Percentiles rank a stretch among this genome's conserved stretches.
phyloP scores from a whole-genome alignment of 495 filamentous ascomycete genomes.

The Xylaria acuta region DNA sequence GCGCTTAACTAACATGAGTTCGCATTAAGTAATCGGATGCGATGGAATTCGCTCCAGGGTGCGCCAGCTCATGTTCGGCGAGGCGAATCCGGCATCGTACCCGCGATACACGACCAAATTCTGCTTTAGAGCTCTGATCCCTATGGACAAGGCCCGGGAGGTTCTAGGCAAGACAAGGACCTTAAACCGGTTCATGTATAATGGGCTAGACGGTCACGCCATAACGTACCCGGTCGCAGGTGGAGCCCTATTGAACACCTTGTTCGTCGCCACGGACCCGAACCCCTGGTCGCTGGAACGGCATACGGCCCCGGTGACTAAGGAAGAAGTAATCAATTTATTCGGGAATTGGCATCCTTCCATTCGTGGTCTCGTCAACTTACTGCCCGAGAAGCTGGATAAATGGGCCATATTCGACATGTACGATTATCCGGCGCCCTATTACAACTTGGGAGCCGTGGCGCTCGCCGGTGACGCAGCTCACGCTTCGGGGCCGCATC shows the following conservation, averaged over 20 bases:
- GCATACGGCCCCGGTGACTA: slow-evolving; percentile 42
- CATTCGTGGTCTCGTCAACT: slow-evolving; percentile 39
- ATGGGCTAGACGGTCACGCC: slow-evolving; percentile 46
- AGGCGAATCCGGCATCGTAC: slow-evolving; percentile 37
- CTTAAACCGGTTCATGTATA: slow-evolving; percentile 50
- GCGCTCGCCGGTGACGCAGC: slow-evolving; percentile 46
- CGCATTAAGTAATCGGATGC: slow-evolving; percentile 47
- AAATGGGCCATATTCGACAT: slow-evolving; percentile 56
- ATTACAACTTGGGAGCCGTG: slow-evolving; percentile 34
- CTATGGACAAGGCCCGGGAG: slow-evolving; percentile 43
- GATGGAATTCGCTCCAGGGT: slow-evolving; percentile 54
- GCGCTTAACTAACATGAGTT: slow-evolving; percentile 25
- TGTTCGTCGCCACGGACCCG: slow-evolving; percentile 47
- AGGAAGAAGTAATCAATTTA: slow-evolving; percentile 38
- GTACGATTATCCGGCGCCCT: slow-evolving; percentile 46
- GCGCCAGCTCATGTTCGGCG: slow-evolving; percentile 43
- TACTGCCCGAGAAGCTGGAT: slow-evolving; percentile 45
- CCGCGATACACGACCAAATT: slow-evolving; percentile 48
- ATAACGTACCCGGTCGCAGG: slow-evolving; percentile 51
- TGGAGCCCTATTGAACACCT: slow-evolving; percentile 46
- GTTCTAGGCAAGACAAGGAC: slow-evolving; percentile 39
- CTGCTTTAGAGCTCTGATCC: slow-evolving; percentile 51
- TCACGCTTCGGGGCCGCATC: slow-evolving; percentile 51
- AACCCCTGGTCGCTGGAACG: slow-evolving; percentile 42
- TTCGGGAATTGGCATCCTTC: slow-evolving; percentile 51